These are phyloP conservation scores for Blastobotrys robertii DNA, from an alignment of 805 yeast genomes.

Conservation along the genomic window DNA sequence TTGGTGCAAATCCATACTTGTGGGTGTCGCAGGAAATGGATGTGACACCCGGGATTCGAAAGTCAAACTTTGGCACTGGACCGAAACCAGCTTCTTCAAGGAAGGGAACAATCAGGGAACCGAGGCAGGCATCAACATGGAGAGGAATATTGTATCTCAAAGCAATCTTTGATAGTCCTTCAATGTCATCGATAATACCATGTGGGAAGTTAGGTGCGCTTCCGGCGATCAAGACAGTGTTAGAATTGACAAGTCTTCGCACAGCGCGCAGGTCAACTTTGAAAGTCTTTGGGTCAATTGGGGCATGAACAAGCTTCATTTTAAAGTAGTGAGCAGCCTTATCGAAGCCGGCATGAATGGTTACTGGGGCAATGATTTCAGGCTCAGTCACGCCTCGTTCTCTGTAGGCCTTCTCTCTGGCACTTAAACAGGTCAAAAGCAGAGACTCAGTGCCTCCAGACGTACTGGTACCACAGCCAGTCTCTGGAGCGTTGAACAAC, in stretches of 20 bases:
- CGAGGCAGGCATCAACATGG: conserved; percentile 94
- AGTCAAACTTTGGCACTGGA: conserved; percentile 57
- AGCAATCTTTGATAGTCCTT: conserved; percentile 56
- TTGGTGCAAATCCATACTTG: conserved; percentile 97
- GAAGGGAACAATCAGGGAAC: conserved; percentile 82
- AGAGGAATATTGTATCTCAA: conserved; percentile 64
- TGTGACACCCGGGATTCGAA: conserved; percentile 81
- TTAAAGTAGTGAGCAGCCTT: conserved; percentile 89
- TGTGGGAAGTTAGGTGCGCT: conserved; percentile 98
- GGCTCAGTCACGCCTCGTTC: conserved; percentile 55
- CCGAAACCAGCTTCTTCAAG: conserved; percentile 53
- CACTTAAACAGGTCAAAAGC: conserved; percentile 76
- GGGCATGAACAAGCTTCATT: conserved; percentile 74
- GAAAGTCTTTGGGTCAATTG: conserved; percentile 55
- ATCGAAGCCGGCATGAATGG: conserved; percentile 92
- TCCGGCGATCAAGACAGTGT: conserved; percentile 79
- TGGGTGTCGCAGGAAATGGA: conserved; percentile 99
- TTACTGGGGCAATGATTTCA: conserved; percentile 80
- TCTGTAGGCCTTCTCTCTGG: conserved; percentile 57
- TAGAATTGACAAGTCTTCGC: conserved; percentile 53
- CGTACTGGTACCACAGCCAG: conserved; percentile 72
- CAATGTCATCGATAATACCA: conserved; percentile 89
- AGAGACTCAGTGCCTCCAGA: conserved; percentile 96
- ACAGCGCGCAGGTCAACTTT: conserved; percentile 60
- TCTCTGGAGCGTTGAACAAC: conserved; percentile 70